These are phyloP conservation scores for Aspergillus sp. DNA, from an alignment of 2,329 filamentous ascomycete genomes.

Conservation along the genomic window DNA sequence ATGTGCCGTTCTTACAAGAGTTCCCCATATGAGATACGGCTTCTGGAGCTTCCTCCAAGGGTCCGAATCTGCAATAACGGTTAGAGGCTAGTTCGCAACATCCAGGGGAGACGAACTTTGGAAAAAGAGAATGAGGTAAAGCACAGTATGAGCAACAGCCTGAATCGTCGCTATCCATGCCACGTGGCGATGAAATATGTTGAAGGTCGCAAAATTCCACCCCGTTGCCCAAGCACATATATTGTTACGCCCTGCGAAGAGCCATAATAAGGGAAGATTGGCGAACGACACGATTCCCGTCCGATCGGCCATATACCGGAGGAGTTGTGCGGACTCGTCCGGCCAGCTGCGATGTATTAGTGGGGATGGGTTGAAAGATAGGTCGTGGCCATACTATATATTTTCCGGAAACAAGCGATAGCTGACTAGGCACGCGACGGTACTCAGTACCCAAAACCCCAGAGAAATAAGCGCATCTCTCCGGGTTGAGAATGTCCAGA, in stretches of 20 bases:
- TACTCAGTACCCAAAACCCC: constrained; percentile 47
- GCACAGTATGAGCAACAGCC: constrained; percentile 62
- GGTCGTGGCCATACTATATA: constrained; percentile 41
- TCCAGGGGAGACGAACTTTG: constrained; percentile 18
- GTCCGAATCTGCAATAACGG: constrained; percentile 21
- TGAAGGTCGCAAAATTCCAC: constrained; percentile 68
- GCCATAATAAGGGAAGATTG: constrained; percentile 64
- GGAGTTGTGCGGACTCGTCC: constrained; percentile 36
- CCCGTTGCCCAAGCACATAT: constrained; percentile 65
- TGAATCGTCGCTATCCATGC: constrained; percentile 63
- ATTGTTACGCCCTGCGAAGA: constrained; percentile 69
- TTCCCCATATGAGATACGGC: constrained; percentile 32
- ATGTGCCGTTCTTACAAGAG: constrained; percentile 20
- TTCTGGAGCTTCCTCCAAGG: constrained; percentile 27
- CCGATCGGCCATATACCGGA: constrained; percentile 62
- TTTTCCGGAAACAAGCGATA: constrained; percentile 50
- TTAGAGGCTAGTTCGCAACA: background rate
- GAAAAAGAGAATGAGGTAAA: constrained; percentile 51
- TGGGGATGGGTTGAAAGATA: background rate
- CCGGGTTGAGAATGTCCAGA: constrained; percentile 50
- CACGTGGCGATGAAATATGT: constrained; percentile 66
- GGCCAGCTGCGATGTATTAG: constrained; percentile 26
- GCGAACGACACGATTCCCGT: constrained; percentile 64
- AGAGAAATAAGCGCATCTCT: constrained; percentile 47
- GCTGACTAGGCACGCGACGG: constrained; percentile 43